Base-by-base conservation (phyloP, 768 basidiomycete genomes). In the Lepiota subincarnata region DNA sequence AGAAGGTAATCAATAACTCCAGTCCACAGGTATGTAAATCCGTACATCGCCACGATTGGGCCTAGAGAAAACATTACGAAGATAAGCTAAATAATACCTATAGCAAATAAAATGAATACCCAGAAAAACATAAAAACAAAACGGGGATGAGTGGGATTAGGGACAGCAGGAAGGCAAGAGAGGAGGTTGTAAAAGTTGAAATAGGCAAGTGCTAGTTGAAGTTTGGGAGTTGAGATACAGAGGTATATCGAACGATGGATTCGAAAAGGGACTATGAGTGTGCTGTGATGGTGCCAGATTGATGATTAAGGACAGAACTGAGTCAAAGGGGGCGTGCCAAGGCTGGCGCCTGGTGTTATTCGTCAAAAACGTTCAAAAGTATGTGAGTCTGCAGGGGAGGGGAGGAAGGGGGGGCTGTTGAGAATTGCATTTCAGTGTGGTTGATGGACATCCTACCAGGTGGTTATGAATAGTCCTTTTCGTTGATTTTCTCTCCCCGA, bases 401-500 rank as follows among this genome's bases (percentile, higher is more conserved):
- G 24, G 24, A 24, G 24, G 24, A 5, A 24, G 24, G 24, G 24
- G 24, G 24, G 24, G 5, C 24, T 24, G 24, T 28, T 13, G 22
- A 40, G 26, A 37, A 34, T 16, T 55, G 46, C 35, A 48, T 16
- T 18, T 41, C 6, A 40, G n/a, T n/a, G 16, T 16, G 3, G 13
- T 20, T 16, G 8, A 19, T 1, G n/a, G 28, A 35, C 18, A 24
- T 37, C 45, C 48, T 44, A 55, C 44, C 46, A 44, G 12, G 56
- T 45, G 22, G 57, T 68, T 75, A 83, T 67, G 73, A 67, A 59
- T 76, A 82, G 2, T 74, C 70, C 62, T 82, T 80, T 62, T 82
- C 80, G 3, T 68, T 67, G 40, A 70, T 63, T 55, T 73, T 73
- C 50, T 80, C 77, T 61, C 72, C 51, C 14, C 68, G 74, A 35